phyloP scores from a whole-genome alignment of 192 early-diverging fungal species.

The Coemansia sp. region DNA sequence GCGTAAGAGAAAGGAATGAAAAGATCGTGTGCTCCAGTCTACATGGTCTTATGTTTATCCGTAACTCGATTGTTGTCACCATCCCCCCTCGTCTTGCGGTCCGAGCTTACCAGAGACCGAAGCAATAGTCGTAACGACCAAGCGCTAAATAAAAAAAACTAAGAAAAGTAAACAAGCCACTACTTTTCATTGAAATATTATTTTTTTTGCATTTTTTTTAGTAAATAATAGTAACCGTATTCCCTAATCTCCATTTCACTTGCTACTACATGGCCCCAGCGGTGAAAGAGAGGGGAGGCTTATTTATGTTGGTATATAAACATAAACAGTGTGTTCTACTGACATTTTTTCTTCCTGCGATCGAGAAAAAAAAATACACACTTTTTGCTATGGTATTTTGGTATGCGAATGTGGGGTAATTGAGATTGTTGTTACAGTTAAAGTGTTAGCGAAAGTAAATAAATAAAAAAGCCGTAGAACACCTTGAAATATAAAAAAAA shows the following conservation, averaged over 20 bases:
- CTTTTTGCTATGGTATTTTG: not conserved
- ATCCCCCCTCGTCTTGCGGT: not conserved
- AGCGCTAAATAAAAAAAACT: not conserved
- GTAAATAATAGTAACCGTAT: conserved; percentile 2
- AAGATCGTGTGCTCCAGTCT: not conserved
- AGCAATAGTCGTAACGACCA: not conserved
- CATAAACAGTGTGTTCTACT: not conserved
- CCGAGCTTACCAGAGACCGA: not conserved
- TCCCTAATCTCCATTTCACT: not conserved
- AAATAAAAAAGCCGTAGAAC: not conserved
- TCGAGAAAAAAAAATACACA: not conserved
- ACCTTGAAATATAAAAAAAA: not conserved
- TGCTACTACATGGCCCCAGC: not conserved
- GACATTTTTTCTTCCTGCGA: not conserved
- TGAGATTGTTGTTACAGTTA: not conserved
- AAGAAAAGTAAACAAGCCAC: conserved; percentile 1
- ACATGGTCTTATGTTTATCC: conserved; percentile 7
- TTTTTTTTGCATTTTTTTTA: not conserved
- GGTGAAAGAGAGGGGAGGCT: not conserved
- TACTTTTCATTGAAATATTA: not conserved
- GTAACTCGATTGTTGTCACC: conserved; percentile 3
- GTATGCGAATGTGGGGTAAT: not conserved
- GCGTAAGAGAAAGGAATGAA: not conserved
- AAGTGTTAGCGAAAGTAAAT: not conserved
- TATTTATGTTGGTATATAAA: not conserved